Conservation (phyloP, 495 filamentous ascomycete genomes). For the Antarctomyces pellizariae region DNA sequence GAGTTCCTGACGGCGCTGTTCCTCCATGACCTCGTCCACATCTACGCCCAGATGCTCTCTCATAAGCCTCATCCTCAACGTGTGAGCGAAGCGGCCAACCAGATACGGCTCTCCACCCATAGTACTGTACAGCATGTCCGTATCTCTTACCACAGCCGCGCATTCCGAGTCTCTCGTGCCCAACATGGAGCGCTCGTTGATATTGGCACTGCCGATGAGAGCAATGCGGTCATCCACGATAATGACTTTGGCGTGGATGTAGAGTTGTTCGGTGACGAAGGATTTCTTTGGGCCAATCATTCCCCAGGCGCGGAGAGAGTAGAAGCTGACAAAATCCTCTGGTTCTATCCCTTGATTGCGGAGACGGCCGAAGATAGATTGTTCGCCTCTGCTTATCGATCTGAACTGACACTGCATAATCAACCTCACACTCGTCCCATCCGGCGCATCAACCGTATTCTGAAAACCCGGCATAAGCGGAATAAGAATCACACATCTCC, state of each 20-base stretch:
- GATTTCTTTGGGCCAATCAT: constrained; percentile 63
- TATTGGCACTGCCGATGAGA: constrained; percentile 94
- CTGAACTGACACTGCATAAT: constrained; percentile 98
- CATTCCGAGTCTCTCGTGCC: constrained; percentile 81
- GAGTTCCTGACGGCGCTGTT: constrained; percentile 37
- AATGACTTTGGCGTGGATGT: constrained; percentile 96
- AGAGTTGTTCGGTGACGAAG: constrained; percentile 86
- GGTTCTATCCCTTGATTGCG: constrained; percentile 71
- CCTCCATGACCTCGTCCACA: constrained; percentile 72
- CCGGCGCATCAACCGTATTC: constrained; percentile 81
- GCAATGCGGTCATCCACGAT: constrained; percentile 85
- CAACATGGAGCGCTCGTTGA: constrained; percentile 94
- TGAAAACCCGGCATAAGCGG: constrained; percentile 96
- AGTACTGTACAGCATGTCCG: constrained; percentile 74
- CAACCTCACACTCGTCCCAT: constrained; percentile 78
- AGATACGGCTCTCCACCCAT: constrained; percentile 79
- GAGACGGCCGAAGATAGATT: constrained; percentile 77
- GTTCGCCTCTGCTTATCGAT: constrained; percentile 84
- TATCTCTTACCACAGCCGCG: constrained; percentile 78
- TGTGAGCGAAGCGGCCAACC: constrained; percentile 82
- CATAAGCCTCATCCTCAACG: constrained; percentile 83
- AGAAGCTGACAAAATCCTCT: constrained; percentile 93
- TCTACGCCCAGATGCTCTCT: constrained; percentile 91
- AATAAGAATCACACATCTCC: constrained; percentile 86
- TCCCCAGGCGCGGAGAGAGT: constrained; percentile 79